These are phyloP conservation scores for Nicotiana obtusifolia DNA, from an alignment of 257 asterid species.

Conservation along the genomic window DNA sequence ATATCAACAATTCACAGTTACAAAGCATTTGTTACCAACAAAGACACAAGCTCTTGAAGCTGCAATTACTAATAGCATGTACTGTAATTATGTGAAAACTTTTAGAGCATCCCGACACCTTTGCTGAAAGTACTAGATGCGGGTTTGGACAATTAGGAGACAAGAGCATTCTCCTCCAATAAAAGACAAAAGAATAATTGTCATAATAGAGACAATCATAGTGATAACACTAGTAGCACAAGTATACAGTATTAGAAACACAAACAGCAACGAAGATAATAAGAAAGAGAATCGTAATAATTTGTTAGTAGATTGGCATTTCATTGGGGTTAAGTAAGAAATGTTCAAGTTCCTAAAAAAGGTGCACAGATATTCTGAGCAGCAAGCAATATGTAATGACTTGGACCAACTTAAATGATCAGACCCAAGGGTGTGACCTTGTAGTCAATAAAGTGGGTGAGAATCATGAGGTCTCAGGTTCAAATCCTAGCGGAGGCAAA, in stretches of 20 bases:
- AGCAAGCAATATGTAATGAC: background rate
- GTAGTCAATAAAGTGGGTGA: no score
- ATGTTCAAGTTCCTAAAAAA: background rate
- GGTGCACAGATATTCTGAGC: background rate
- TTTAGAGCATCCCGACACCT: background rate
- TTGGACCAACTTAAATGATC: background rate
- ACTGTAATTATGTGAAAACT: background rate
- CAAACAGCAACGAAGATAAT: background rate
- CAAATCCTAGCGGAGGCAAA: no score
- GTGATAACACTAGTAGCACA: background rate
- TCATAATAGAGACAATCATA: background rate
- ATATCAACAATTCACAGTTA: background rate
- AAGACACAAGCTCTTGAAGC: background rate
- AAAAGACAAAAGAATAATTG: background rate
- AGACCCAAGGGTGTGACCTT: no score
- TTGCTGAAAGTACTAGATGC: background rate
- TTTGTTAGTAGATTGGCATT: conserved; percentile 1
- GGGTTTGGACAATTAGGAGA: background rate
- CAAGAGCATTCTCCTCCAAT: background rate
- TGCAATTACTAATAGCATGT: background rate
- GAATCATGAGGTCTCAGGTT: no score
- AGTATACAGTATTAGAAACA: background rate
- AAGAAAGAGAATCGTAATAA: conserved; percentile 1
- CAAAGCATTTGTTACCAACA: background rate
- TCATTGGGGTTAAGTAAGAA: background rate